Evolutionary conservation across 768 basidiomycete genomes (phyloP), one percentile per base, ranked within the genome.

Genomic region (Amanita pseudoporphyria): DNA sequence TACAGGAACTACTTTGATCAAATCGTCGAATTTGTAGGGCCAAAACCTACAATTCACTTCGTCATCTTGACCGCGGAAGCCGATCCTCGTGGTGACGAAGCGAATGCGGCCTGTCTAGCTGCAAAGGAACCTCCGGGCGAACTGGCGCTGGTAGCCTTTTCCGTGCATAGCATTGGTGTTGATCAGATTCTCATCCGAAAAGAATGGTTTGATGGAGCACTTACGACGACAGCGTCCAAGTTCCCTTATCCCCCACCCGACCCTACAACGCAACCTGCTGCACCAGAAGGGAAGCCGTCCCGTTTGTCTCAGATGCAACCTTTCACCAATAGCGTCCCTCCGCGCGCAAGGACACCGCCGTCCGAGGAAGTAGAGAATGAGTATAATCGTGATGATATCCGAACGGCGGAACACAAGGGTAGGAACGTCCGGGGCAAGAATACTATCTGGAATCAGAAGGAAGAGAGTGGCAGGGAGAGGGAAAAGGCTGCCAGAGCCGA

Each of bases 121-220:
- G 87, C 87, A 2, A 89, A 89, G 58, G 72, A 89, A 5, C 71
- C 75, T 5, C 79, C 82, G 1, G 83, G 84, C 35, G 84, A 89
- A 55, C 69, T 90, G 32, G 86, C 87, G 21, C 71, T 92, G 45
- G 85, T 89, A 5, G 87, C 86, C 26, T 92, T 90, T 67, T 87
- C 85, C 2, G 87, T 92, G n/a, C 89, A 91, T 60, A 82, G 85
- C 14, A 79, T 77, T n/a, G 89, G 89, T 32, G 89, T 92, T 12
- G 89, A 92, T 60, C 89, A 92, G 60, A 79, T 92, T 24, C 76
- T 92, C 46, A 83, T 92, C 56, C 79, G 85, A 55, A 86, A 79
- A 63, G 89, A 92, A 59, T 88, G 87, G 85, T 88, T 78, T 56
- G 85, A 89, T 54, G 59, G 69, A n/a, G 87, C 87, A 0, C 64